Conservation (phyloP, 805 yeast species). For the Kurtzmaniella fragi region DNA sequence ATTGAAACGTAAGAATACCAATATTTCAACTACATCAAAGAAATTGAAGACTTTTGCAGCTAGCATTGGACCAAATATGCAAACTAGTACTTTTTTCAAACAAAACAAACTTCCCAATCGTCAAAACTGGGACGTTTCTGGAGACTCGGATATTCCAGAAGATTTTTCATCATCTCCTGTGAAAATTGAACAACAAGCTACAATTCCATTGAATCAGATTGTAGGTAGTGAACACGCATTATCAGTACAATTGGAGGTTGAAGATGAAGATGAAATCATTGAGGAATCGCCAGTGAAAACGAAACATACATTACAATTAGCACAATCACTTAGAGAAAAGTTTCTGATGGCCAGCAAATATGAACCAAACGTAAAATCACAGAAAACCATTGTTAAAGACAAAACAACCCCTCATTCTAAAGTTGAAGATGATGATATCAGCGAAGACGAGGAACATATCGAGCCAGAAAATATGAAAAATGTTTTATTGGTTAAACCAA, state of each 20-base stretch:
- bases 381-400: conserved; percentile 8
- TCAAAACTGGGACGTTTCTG: conserved; percentile 7
- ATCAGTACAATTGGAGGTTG: no score
- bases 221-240: conserved; percentile 4
- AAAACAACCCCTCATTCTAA: conserved; percentile 2
- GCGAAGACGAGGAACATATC: conserved; percentile 7
- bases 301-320: conserved; percentile 6
- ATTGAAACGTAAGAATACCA: conserved; percentile 9
- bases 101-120: neutral
- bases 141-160: conserved; percentile 30
- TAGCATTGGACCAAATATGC: conserved; percentile 2
- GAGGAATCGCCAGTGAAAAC: conserved; percentile 38
- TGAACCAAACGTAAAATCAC: neutral
- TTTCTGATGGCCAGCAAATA: conserved; percentile 6
- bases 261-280: conserved; percentile 30
- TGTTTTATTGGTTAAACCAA: conserved; percentile 1
- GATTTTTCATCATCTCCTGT: conserved; percentile 24
- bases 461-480: conserved; percentile 1
- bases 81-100: conserved; percentile 11
- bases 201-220: neutral
- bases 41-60: conserved; percentile 3
- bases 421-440: conserved; percentile 3
- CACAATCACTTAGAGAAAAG: conserved; percentile 4
- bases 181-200: conserved; percentile 1
- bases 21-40: conserved; percentile 13